phyloP scores from a whole-genome alignment of 2,329 filamentous ascomycete genomes.

The Xylariaceae sp. region DNA sequence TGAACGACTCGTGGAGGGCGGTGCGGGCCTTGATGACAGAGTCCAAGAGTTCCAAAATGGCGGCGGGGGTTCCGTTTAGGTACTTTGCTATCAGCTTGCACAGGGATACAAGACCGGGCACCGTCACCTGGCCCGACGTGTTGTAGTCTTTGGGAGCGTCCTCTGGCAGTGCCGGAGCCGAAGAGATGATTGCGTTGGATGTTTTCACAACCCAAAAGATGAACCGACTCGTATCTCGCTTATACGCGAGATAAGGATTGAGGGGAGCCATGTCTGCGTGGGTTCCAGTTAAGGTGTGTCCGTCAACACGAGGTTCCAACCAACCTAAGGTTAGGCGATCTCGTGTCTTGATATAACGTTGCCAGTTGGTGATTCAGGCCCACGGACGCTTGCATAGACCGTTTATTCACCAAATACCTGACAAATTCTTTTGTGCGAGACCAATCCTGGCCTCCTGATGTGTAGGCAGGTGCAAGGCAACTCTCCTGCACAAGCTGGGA shows the following conservation, averaged over 20 bases:
- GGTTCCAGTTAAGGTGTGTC: too few species aligned
- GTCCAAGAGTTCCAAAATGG: slow-evolving; percentile 33
- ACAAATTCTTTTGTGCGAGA: too few species aligned
- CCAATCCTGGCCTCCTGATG: too few species aligned
- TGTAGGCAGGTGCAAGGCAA: too few species aligned
- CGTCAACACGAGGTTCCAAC: too few species aligned
- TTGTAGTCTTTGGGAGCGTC: slow-evolving; percentile 25
- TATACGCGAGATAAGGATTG: slow-evolving; percentile 35
- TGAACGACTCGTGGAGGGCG: slow-evolving; percentile 27
- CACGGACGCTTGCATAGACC: too few species aligned
- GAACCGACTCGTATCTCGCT: slow-evolving; percentile 31
- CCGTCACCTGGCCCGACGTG: slow-evolving; percentile 33
- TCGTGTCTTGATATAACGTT: too few species aligned
- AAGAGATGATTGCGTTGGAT: slow-evolving; percentile 33
- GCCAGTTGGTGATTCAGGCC: too few species aligned
- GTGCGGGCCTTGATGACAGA: slow-evolving; percentile 35
- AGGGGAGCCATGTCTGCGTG: slow-evolving; percentile 20
- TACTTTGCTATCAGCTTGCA: slow-evolving; percentile 37
- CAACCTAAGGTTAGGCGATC: too few species aligned
- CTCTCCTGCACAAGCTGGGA: too few species aligned
- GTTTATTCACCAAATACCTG: too few species aligned
- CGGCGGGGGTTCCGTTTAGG: slow-evolving; percentile 28
- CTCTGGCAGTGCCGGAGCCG: slow-evolving; percentile 13
- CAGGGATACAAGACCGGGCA: slow-evolving; percentile 34
- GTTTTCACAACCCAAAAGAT: slow-evolving; percentile 36